A percentile compares a stretch with the other conserved stretches of the same genome.
Conservation (phyloP, 73 alveolate species). For the Stentor roeselii region DNA sequence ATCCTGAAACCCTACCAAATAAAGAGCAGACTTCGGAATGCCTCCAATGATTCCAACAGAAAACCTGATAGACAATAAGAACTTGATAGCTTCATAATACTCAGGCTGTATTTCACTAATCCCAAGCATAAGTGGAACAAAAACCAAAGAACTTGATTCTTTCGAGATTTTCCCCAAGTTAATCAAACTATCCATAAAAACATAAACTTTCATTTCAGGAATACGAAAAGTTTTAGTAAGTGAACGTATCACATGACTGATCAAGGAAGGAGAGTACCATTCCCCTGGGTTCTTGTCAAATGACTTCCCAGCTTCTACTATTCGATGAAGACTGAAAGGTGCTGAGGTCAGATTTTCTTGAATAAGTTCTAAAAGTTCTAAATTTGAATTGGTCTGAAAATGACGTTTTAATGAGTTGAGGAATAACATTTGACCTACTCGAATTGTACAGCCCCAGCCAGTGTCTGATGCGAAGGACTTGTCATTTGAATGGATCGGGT, state of each 20-base stretch:
- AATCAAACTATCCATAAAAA: background rate
- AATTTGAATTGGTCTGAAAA: background rate
- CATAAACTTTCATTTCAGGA: background rate
- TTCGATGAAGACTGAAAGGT: constrained; percentile 29
- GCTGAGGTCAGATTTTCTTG: constrained; percentile 29
- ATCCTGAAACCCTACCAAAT: constrained; percentile 77
- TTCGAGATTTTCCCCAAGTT: background rate
- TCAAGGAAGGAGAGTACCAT: constrained; percentile 24
- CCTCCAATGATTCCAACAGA: constrained; percentile 93
- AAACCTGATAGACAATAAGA: constrained; percentile 32
- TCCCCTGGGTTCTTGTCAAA: constrained; percentile 20
- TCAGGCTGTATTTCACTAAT: constrained; percentile 44
- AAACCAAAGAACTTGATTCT: constrained; percentile 26
- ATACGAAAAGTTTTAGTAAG: background rate
- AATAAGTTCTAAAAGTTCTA: background rate
- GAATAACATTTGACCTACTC: constrained; percentile 65
- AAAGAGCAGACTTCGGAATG: constrained; percentile 77
- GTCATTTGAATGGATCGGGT: background rate
- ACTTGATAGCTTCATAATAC: constrained; percentile 41
- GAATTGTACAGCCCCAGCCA: constrained; percentile 69
- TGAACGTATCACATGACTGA: background rate
- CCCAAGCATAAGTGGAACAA: constrained; percentile 62
- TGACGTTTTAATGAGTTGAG: constrained; percentile 35
- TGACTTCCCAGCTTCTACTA: background rate
- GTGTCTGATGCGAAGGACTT: constrained; percentile 31